Evolutionary conservation across 148 eudicot genomes (phyloP), one percentile per base, ranked within the genome.

Genomic region (Mesembryanthemum crystallinum): DNA sequence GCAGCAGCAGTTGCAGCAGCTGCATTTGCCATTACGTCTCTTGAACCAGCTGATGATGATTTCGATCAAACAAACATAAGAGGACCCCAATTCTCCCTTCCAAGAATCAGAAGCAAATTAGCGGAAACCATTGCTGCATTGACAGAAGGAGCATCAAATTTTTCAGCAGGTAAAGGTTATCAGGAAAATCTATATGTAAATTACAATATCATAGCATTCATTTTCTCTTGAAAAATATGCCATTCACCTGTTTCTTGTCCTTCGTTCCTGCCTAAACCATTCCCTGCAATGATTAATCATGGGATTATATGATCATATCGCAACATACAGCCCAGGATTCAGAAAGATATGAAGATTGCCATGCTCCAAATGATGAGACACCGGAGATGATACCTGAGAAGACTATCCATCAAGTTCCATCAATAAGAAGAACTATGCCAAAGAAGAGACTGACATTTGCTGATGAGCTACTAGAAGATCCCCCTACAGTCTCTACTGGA

Each of bases 1-100:
- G 81, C 84, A 39, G 78, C 88, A 7, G 98, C 95, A 45, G 82
- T 91, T 65, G 97, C 97, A 49, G 98, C 98, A 30, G 90, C 97
- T 39, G 92, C 95, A 59, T 87, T 71, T 59, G 98, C 95, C 52
- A 82, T 94, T 76, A 80, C 71, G 15, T 83, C 90, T 17, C 75
- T 90, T 35, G 89, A 90, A 71, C 69, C 86, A 12, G 80, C 68
- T 51, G 24, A 18, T 11, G 43, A 35, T 35, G 39, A 6, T n/a
- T n/a, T 42, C 11, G 84, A 85, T 57, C 75, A 76, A 39, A 82
- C 74, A 59, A 79, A 49, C 73, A 72, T 55, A 52, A 37, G 60
- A 21, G 85, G 63, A 30, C 78, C 76, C 8, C 75, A 75, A 47
- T 58, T 73, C 30, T 58, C 85, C 63, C 67, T 83, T 54, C 83